Conservation (phyloP, 495 filamentous ascomycete genomes). For the Geopyxis carbonaria region DNA sequence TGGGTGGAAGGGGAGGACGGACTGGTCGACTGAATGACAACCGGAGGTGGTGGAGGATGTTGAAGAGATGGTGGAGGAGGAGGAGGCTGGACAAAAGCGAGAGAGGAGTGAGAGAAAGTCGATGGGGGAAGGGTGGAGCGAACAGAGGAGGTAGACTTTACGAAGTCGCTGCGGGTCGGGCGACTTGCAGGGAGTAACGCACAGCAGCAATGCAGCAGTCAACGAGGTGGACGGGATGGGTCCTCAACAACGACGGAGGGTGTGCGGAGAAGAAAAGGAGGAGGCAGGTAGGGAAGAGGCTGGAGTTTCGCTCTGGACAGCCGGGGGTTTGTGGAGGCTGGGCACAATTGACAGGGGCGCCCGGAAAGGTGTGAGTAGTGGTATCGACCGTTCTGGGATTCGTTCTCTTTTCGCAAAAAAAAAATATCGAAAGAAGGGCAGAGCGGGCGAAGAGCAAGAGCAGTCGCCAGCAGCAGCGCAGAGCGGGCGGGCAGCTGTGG, state of each 20-base stretch:
- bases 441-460: constrained; percentile 5
- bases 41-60: constrained; percentile 29
- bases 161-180: constrained; percentile 24
- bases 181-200: constrained; percentile 26
- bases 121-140: constrained; percentile 22
- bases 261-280: constrained; percentile 23
- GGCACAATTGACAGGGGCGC: constrained; percentile 4
- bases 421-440: too few species aligned
- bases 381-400: too few species aligned
- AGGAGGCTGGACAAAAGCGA: constrained; percentile 1
- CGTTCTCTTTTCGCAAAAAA: too few species aligned
- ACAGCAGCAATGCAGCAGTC: constrained; percentile 19
- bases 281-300: constrained; percentile 18
- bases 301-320: background rate
- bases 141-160: constrained; percentile 27
- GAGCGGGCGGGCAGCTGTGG: background rate
- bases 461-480: background rate
- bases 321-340: constrained; percentile 6
- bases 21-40: constrained; percentile 27
- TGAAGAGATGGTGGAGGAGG: constrained; percentile 3
- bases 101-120: constrained; percentile 12
- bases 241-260: background rate
- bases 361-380: background rate
- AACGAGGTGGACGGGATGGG: constrained; percentile 17
- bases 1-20: constrained; percentile 31